These are phyloP conservation scores for Stagonosporopsis chrysanthemi DNA, from an alignment of 2,329 filamentous ascomycete species.

Conservation along the genomic window DNA sequence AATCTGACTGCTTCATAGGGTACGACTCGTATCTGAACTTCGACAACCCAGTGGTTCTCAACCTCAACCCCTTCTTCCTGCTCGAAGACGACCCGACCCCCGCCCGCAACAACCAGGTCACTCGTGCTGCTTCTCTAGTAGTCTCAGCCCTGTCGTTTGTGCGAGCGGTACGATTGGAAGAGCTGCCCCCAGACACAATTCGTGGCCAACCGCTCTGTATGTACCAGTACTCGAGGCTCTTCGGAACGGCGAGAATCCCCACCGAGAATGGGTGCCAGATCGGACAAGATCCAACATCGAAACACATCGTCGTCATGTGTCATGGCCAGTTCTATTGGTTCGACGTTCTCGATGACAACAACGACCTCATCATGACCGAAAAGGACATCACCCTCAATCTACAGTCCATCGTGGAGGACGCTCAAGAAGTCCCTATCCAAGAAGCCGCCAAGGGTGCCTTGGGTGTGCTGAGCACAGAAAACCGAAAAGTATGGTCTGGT, in stretches of 20 bases:
- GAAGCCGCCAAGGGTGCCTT: constrained; percentile 95
- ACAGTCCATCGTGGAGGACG: constrained; percentile 90
- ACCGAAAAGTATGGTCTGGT: constrained; percentile 94
- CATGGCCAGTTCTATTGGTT: constrained; percentile 99
- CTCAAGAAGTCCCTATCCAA: constrained; percentile 85
- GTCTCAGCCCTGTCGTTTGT: constrained; percentile 92
- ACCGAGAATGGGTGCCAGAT: constrained; percentile 96
- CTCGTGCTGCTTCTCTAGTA: constrained; percentile 88
- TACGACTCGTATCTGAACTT: constrained; percentile 99
- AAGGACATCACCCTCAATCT: constrained; percentile 91
- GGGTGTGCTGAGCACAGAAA: constrained; percentile 94
- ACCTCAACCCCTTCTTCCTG: constrained; percentile 97
- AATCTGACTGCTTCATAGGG: constrained; percentile 63
- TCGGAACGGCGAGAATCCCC: constrained; percentile 92
- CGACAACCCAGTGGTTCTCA: constrained; percentile 96
- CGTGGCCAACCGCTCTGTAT: constrained; percentile 89
- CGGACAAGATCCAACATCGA: constrained; percentile 90
- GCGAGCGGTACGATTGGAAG: constrained; percentile 88
- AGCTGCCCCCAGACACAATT: constrained; percentile 86
- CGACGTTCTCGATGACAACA: constrained; percentile 92
- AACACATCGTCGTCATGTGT: constrained; percentile 91
- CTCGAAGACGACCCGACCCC: constrained; percentile 97
- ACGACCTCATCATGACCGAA: constrained; percentile 96
- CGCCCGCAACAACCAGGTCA: constrained; percentile 95
- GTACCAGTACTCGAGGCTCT: constrained; percentile 96